Base-by-base conservation (phyloP, 495 filamentous ascomycete genomes). In the Aspergillus bertholletiae region DNA sequence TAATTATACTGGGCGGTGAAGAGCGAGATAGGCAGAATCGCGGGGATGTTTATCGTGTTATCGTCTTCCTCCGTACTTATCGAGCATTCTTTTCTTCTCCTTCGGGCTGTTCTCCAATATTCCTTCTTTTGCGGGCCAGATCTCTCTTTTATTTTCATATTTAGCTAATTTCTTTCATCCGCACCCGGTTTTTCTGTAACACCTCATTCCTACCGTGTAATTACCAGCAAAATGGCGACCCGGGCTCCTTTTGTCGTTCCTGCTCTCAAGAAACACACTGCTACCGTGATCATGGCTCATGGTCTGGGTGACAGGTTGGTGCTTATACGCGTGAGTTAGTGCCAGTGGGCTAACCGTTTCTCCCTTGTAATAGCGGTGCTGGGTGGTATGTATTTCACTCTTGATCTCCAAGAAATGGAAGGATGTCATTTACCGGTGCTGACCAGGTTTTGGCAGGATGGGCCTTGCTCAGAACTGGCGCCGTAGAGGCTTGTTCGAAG, bases 251-350 rank as follows among this genome's bases (percentile, higher is more conserved):
- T 93, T 45, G 77, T 96, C 7, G 87, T 97, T 58, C 90, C 91
- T 15, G 92, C 94, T n/a, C 77, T 91, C 41, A 90, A 83, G 64
- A 88, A 84, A 62, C 93, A 97, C 68, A 97, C 94, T 37, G 90
- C 93, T 28, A 96, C 93, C 2, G 88, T 96, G 59, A 97, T 98
- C 63, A 89, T 95, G 74, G 79, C 90, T 43, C 94, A 98, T 64
- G 94, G 94, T 7, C 78, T 97, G 23, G 94, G 94, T 26, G 91
- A 96, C 64, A 88, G 70, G 83, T 85, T 69, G 53, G 73, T 67
- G 21, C 52, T 39, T 37, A 27, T n/a, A 23, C 5, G 13, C 46
- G 18, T 7, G 34, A n/a, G 30, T 41, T 18, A 35, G 13, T 4
- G 5, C 22, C 28, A 4, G 27, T 23, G 12, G 22, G 51, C 62